These are phyloP conservation scores for Aspergillus sp. DNA, from an alignment of 2,329 filamentous ascomycete genomes.

Conservation along the genomic window DNA sequence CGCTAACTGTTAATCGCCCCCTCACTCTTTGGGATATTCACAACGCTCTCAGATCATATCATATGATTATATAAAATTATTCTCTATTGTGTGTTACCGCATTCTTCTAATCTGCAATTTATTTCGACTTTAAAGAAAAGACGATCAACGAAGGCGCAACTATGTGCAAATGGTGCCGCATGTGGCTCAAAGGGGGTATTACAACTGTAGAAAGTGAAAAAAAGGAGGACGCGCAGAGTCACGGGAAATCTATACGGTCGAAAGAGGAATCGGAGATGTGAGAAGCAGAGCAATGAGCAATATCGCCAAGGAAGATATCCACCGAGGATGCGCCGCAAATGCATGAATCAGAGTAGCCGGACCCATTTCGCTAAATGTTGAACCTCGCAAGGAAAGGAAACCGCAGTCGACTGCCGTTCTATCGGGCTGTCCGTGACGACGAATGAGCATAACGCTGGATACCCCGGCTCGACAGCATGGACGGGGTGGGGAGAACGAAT, in stretches of 20 bases:
- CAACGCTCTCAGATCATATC: not conserved
- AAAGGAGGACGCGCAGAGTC: not conserved
- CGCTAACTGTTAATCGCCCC: not conserved
- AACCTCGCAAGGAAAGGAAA: conserved; percentile 13
- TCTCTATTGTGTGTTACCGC: not conserved
- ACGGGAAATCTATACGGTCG: conserved; percentile 17
- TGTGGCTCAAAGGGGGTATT: conserved; percentile 19
- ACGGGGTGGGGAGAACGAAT: conserved; percentile 25
- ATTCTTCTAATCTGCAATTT: not conserved
- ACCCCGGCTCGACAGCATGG: conserved; percentile 23
- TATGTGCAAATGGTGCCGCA: conserved; percentile 10
- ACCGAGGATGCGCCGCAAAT: conserved; percentile 29
- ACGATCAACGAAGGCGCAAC: not conserved
- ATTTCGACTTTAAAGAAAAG: not conserved
- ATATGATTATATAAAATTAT: not conserved
- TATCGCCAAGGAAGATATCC: conserved; percentile 17
- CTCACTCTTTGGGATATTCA: not conserved
- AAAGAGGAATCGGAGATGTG: not conserved
- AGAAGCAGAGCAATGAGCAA: not conserved
- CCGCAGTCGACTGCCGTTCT: conserved; percentile 10
- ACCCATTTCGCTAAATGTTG: conserved; percentile 7
- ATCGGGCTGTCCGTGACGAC: conserved; percentile 31
- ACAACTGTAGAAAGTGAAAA: conserved; percentile 6
- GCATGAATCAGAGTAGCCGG: conserved; percentile 16
- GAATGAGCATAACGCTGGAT: conserved; percentile 27